Base-by-base conservation (phyloP, 169 alveolate genomes). In the Cystoisospora suis region DNA sequence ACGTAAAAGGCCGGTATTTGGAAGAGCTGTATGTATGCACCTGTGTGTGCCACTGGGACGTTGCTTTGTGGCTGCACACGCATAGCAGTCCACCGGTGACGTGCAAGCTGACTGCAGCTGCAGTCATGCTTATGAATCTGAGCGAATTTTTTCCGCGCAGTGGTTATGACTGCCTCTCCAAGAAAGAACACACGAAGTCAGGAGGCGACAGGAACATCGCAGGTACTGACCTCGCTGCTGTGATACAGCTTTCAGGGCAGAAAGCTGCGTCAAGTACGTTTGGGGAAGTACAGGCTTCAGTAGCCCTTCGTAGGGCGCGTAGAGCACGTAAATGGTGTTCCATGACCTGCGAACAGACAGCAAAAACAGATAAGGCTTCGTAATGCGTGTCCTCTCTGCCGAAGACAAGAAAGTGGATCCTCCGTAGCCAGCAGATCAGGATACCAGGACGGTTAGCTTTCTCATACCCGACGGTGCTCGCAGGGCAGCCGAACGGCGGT, bases 271-370 rank as follows among this genome's bases (percentile, higher is more conserved):
- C 3, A 38, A 44, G 79, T 65, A 65, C 17, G 79, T 9, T 15
- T 40, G 79, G 12, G 79, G 79, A 29, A 65, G 79, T 44, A 44
- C 29, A 20, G 45, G 7, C 46, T 29, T 29, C 12, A 65, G 46
- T 3, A 65, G 79, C 15, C 79, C 79, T 29, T 65, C 79, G 79
- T 34, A 65, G 36, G 79, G 79, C 44, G 79, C 79, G 2, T 65
- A 65, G 0, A 65, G 79, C 2, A 65, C 27, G 29, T 27, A 65
- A 3, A n/a, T 29, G 6, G 17, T 65, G 7, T 20, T 23, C 79
- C 79, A 65, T 29, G 3, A 38, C 12, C 79, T 65, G 79, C 61
- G 9, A 9, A 49, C 61, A 49, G 29, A 65, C 44, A 65, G 17
- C 79, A 3, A 29, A 59, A 20, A 17, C 23, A 20, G 29, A 29